Evolutionary conservation across 2,329 filamentous ascomycete genomes (phyloP), one percentile per base, ranked within the genome.

Genomic region (Trichophyton benhamiae): DNA sequence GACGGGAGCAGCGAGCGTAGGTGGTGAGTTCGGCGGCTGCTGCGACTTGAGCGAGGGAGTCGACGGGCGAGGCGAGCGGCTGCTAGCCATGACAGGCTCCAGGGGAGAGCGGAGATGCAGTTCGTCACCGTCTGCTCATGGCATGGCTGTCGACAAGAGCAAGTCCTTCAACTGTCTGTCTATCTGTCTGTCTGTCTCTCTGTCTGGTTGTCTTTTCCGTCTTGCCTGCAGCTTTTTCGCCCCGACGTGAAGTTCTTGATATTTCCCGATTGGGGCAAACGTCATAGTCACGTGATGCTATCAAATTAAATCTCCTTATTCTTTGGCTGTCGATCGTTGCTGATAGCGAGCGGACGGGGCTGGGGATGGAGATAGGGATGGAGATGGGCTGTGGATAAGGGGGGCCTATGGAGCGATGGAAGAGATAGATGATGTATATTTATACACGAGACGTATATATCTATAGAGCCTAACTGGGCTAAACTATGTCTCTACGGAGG

Each of bases 1-100:
- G 48, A 75, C 70, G 8, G 74, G 68, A 7, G 72, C 70, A 27
- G 72, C 69, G 42, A 72, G 69, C 59, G 69, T 52, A 67, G 65
- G 69, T 67, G 67, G 72, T 72, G 60, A 55, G 57, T n/a, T 30
- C 30, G 22, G 60, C 41, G 52, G 36, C 13, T 48, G 20, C 58
- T 53, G 49, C 49, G 49, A 25, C 27, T 30, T 20, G 30, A 57
- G 22, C 13, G 53, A 36, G 4, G 30, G 38, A 58, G 55, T 25
- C 69, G 70, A 65, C 65, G 66, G 64, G 52, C 63, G 57, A 61
- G 61, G 58, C 27, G n/a, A 30, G 27, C 42, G 38, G 25, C 25
- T 44, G 15, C 59, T 64, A 60, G 64, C 66, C 72, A 74, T 72
- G 66, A 64, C 62, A 66, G 55, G 33, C 22, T 63, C 36, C 7